Evolutionary conservation across 768 basidiomycete genomes (phyloP), one percentile per base, ranked within the genome.

Genomic region (Boletellus ananas): DNA sequence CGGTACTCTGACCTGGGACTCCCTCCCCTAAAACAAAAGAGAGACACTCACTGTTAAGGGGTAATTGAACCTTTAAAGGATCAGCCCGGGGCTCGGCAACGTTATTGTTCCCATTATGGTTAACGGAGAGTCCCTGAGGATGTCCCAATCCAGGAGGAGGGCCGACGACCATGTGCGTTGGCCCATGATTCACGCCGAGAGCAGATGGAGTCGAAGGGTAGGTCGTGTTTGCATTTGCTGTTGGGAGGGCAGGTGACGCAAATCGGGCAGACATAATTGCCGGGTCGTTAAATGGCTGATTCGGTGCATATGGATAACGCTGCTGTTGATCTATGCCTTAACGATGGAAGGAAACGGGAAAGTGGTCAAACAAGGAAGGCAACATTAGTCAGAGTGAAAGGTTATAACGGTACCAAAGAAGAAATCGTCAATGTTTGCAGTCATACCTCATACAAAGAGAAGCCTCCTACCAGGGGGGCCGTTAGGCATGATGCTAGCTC

Each of bases 191-290:
- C 43, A 46, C 12, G 21, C 55, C 31, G 39, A 55, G 49, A 58
- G 21, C 20, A 45, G 66, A 39, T 39, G 54, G 43, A 29, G 47
- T 6, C 35, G 54, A 21, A 47, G 55, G 18, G 44, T 58, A 61
- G 18, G 47, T 33, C 9, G 43, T 35, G 37, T 47, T 52, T n/a
- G 50, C 35, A 23, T 56, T 59, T 11, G 44, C 36, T 18, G 48
- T 44, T 6, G 72, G 58, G 27, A 69, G 45, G 35, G 74, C 56
- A 5, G 68, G 70, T 12, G 79, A 70, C 4, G 77, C 73, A 63
- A 87, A 77, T 52, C 81, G 78, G 18, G 84, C 85, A 31, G 86
- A 84, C 85, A 90, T 87, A 42, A 90, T 88, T 12, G 87, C 87
- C 39, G 87, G 87, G 58, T 90, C 87, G 53, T 73, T 76, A 65